Evolutionary conservation across 176 grass and related monocot genomes (phyloP).

Genomic region (Puya raimondii): DNA sequence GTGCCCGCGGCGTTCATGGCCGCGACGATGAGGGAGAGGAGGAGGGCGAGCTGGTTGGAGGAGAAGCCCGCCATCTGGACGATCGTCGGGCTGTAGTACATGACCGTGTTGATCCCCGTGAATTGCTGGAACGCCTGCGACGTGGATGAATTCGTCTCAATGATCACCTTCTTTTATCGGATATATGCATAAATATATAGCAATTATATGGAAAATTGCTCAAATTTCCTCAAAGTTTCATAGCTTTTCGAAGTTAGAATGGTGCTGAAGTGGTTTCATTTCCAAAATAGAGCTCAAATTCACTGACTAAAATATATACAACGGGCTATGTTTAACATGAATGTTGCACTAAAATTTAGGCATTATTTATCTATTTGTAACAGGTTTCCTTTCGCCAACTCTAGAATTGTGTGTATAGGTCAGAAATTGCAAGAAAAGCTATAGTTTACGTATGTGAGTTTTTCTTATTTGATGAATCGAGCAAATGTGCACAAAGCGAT

Average conservation of each 20-base stretch:
- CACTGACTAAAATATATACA: no score
- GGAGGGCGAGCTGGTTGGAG: slow-evolving; percentile 76
- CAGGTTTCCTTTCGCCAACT: no score
- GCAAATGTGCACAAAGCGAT: not conserved
- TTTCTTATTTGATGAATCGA: not conserved
- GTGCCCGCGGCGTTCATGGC: slow-evolving; percentile 68
- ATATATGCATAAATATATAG: no score
- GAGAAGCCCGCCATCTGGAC: slow-evolving; percentile 95
- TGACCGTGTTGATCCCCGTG: slow-evolving; percentile 96
- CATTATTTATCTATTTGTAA: no score
- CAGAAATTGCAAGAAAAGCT: not conserved
- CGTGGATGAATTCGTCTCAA: not conserved
- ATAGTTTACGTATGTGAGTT: not conserved
- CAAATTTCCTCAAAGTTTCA: no score
- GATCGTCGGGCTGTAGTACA: slow-evolving; percentile 93
- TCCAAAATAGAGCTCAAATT: no score
- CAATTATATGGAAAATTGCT: no score
- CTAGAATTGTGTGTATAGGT: not conserved
- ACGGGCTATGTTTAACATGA: no score
- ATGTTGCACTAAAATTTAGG: no score
- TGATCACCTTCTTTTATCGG: no score
- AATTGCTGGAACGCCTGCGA: slow-evolving; percentile 93
- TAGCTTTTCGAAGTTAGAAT: no score
- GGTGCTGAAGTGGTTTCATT: no score
- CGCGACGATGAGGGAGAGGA: slow-evolving; percentile 62